Percentiles rank a stretch among this genome's conserved stretches.
phyloP scores from a whole-genome alignment of 2,329 filamentous ascomycete genomes.

The Arthrobotrys sphaeroides region DNA sequence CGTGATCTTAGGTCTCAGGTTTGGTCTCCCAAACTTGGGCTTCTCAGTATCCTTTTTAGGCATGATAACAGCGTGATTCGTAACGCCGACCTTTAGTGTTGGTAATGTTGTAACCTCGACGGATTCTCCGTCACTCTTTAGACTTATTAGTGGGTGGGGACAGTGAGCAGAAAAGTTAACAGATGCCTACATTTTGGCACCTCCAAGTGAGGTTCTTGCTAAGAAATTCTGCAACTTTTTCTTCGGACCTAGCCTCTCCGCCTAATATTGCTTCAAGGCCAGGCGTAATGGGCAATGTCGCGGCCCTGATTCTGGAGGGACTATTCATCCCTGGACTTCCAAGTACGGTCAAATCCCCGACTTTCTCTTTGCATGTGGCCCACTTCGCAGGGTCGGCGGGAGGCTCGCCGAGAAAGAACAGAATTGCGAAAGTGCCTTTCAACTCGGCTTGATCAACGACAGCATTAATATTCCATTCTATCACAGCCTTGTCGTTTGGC shows the following conservation, averaged over 20 bases:
- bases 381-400: neutral
- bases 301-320: neutral
- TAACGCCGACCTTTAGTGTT: constrained; percentile 2
- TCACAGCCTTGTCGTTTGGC: neutral
- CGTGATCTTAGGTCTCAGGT: too few relatives aligned
- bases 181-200: neutral
- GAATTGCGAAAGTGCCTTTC: constrained; percentile 16
- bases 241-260: neutral
- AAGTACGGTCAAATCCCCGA: neutral
- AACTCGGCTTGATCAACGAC: constrained; percentile 54
- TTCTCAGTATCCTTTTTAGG: too few relatives aligned
- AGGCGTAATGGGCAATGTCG: neutral
- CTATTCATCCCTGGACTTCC: neutral
- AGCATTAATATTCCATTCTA: constrained; percentile 54
- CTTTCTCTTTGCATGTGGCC: neutral
- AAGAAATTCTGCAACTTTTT: neutral
- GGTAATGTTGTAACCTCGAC: neutral
- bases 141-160: neutral
- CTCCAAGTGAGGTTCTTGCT: constrained; percentile 4
- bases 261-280: neutral
- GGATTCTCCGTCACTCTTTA: neutral
- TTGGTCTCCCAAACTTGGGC: too few relatives aligned
- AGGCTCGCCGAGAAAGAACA: neutral
- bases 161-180: neutral
- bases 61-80: too few relatives aligned